Percentiles rank a stretch among this genome's conserved stretches.
These are phyloP conservation scores for Acanthamoeba royreba DNA, from an alignment of 208 protist species.

Conservation along the genomic window DNA sequence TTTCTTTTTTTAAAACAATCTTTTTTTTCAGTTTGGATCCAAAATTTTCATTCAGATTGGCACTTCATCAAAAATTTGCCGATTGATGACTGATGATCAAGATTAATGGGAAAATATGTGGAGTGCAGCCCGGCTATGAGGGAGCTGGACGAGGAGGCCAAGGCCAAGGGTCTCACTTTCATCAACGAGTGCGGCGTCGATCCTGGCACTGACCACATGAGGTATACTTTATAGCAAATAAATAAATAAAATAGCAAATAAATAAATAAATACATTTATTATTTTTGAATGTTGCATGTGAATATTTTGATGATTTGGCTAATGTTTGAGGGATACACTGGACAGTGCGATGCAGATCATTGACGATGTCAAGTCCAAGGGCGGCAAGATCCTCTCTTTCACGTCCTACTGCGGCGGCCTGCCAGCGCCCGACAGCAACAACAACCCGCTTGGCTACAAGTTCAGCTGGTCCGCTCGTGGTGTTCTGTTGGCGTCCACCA, in stretches of 20 bases:
- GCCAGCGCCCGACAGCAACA: slow-evolving; percentile 75
- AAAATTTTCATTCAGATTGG: neutral
- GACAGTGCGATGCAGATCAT: slow-evolving; percentile 59
- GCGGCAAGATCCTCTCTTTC: slow-evolving; percentile 69
- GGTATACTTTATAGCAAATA: neutral
- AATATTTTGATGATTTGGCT: neutral
- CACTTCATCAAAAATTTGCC: neutral
- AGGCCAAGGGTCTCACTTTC: slow-evolving; percentile 61
- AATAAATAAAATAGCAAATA: too few relatives aligned
- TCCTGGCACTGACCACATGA: slow-evolving; percentile 83
- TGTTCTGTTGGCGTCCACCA: slow-evolving; percentile 58
- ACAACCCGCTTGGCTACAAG: slow-evolving; percentile 87
- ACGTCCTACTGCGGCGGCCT: slow-evolving; percentile 80
- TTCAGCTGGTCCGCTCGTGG: slow-evolving; percentile 81
- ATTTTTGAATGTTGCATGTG: neutral
- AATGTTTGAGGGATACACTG: neutral
- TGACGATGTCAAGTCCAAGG: slow-evolving; percentile 69
- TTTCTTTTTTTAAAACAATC: neutral
- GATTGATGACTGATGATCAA: neutral
- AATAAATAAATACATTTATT: neutral
- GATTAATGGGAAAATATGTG: slow-evolving; percentile 51
- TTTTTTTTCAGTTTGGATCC: neutral
- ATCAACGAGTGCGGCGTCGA: slow-evolving; percentile 85
- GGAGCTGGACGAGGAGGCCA: slow-evolving; percentile 60
- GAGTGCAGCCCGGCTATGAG: slow-evolving; percentile 44